Evolutionary conservation across 805 yeast genomes (phyloP), one percentile per base, ranked within the genome.

Genomic region (Ogataea wickerhamii): DNA sequence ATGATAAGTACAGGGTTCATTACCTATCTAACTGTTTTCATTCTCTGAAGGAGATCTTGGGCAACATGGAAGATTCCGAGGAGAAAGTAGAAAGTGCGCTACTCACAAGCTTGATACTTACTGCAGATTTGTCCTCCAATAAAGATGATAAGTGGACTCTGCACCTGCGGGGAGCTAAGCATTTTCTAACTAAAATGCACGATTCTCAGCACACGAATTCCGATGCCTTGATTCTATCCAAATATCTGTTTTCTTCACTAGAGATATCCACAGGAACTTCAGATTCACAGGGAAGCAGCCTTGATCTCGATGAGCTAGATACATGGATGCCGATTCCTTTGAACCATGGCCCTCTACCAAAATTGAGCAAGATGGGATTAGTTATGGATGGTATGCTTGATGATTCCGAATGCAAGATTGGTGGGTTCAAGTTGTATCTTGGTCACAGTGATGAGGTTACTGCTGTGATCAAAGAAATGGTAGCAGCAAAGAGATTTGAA

Each of bases 1-100:
- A 57, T 80, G 81, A 60, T 73, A 71, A 47, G 76, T 79, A 18
- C 70, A 73, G 60, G 13, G 76, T 79, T 44, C 70, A 71, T 23
- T 82, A 82, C 51, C 57, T 82, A 14, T 73, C 82, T n/a, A 73
- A 70, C 42, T 82, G 89, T 53, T 63, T 82, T 40, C 72, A 73
- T 40, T 67, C 78, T 4, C 59, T 82, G 18, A 78, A 78, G 35
- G 68, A 67, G 12, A 72, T 53, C 54, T 64, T 61, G 49, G 68
- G 56, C 56, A 66, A 46, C 60, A 63, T 37, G 30, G 48, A 28
- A 56, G 61, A 40, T 58, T 63, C 34, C 13, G 43, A 50, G 36
- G 68, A 70, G 17, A 76, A 80, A 48, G 74, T 80, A 16, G 88
- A 80, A 45, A 76, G 84, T 1, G 76, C 82, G 3, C 64, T 82